Evolutionary conservation across 208 protist species (phyloP), one percentile per base, ranked within the genome.

Genomic region (Lotmaria passim): DNA sequence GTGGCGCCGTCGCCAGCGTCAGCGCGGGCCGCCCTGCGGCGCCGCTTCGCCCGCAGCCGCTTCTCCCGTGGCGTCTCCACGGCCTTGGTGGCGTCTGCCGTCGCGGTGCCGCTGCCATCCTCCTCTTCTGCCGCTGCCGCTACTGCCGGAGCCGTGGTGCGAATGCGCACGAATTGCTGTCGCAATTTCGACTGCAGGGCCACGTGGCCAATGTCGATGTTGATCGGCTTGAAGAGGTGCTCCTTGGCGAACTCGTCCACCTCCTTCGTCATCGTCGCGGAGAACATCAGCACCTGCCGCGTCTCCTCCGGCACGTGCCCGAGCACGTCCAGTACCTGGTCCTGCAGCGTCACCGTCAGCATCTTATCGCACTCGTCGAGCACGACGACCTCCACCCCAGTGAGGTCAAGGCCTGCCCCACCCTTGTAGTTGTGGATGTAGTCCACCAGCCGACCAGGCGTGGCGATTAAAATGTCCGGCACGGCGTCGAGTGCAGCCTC

Each of bases 291-390:
- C 55, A 93, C 77, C 79, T 97, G 93, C 15, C 87, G 79, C 41
- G 81, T 89, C 52, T 93, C 89, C 57, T 84, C 82, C 1, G 90
- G 90, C 6, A 94, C 62, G 64, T 78, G 86, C 28, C 98, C 79
- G n/a, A 99, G 81, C 58, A 99, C 98, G 55, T 95, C 85, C 33
- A 97, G 79, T 51, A 99, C 98, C 82, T 99, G 98, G 39, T 98
- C 97, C 60, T 97, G 90, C 65, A 99, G 98, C 34, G 94, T 98
- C 87, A 99, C 98, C 69, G 99, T 99, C 36, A 99, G 89, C 98
- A 99, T 98, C 69, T 98, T 97, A 80, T 99, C 98, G 56, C 98
- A 99, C 81, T 99, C 98, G 73, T 99, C 98, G 11, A 99, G 83
- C 7, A 98, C 90, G 15, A 99, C 79, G 61, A 97, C 87, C 69